Conservation (phyloP, 192 early-diverging fungal species). For the Coemansia sp. region DNA sequence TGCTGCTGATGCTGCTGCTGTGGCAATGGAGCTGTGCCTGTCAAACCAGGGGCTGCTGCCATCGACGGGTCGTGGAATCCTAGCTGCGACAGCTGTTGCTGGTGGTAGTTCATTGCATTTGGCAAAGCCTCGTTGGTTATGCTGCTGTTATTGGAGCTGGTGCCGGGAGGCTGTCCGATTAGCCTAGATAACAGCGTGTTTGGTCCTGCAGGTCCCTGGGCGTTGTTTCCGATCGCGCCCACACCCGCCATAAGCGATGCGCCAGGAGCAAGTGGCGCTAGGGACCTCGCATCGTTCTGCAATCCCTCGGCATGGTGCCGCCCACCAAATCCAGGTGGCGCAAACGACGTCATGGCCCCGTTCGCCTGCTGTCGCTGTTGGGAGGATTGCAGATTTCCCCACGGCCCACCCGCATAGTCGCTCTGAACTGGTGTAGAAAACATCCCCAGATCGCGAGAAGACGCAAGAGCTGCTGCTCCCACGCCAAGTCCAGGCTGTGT, state of each 20-base stretch:
- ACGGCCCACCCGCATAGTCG: constrained; percentile 19
- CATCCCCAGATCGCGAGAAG: constrained; percentile 49
- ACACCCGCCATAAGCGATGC: not conserved
- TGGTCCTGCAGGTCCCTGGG: constrained; percentile 2
- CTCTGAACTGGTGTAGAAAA: constrained; percentile 39
- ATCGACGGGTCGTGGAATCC: constrained; percentile 27
- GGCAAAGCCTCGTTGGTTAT: not conserved
- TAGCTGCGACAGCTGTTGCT: constrained; percentile 12
- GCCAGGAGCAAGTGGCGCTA: constrained; percentile 9
- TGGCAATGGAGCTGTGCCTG: not conserved
- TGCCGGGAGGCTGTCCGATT: constrained; percentile 21
- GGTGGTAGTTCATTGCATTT: not conserved
- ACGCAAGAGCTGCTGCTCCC: constrained; percentile 17
- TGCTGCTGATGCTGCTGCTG: constrained; percentile 33
- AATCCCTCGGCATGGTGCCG: constrained; percentile 9
- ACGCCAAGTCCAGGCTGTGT: constrained; percentile 3
- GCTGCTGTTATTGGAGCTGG: constrained; percentile 1
- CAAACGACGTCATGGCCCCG: constrained; percentile 21
- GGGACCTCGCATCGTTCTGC: constrained; percentile 13
- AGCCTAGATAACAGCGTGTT: constrained; percentile 38
- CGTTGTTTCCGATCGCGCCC: constrained; percentile 3
- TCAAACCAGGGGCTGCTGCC: constrained; percentile 7
- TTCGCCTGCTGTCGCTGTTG: constrained; percentile 12
- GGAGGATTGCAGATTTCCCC: constrained; percentile 16
- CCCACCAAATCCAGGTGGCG: constrained; percentile 46